These are phyloP conservation scores for Penicillium sp. DNA, from an alignment of 2,329 filamentous ascomycete genomes.

Conservation along the genomic window DNA sequence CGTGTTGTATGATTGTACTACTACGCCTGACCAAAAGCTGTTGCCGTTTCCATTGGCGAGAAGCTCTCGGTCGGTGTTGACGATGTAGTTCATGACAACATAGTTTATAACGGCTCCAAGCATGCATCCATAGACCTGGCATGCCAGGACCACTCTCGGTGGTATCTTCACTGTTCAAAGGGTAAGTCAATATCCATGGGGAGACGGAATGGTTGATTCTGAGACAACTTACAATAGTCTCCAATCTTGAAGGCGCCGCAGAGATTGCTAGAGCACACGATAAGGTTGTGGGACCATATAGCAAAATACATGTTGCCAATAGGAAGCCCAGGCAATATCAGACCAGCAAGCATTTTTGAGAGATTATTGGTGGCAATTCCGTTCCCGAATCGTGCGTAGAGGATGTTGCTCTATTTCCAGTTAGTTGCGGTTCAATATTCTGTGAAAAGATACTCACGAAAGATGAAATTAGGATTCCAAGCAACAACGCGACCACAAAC, in stretches of 20 bases:
- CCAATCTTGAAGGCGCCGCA: constrained; percentile 60
- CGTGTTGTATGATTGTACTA: constrained; percentile 47
- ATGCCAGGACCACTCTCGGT: constrained; percentile 57
- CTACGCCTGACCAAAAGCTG: constrained; percentile 56
- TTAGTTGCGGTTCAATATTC: neutral
- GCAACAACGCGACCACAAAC: constrained; percentile 30
- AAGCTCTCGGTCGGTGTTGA: constrained; percentile 51
- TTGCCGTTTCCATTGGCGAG: constrained; percentile 51
- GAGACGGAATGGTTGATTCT: constrained; percentile 4
- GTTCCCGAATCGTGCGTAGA: constrained; percentile 57
- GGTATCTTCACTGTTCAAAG: constrained; percentile 49
- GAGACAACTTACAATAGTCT: constrained; percentile 53
- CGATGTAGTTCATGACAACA: constrained; percentile 58
- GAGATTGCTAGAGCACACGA: constrained; percentile 53
- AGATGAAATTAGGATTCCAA: constrained; percentile 31
- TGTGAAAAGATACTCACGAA: constrained; percentile 20
- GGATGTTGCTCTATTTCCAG: constrained; percentile 48
- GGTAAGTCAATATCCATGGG: neutral
- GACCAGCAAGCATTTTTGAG: constrained; percentile 59
- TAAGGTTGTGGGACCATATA: constrained; percentile 61
- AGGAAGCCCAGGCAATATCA: constrained; percentile 54
- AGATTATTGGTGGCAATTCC: constrained; percentile 62
- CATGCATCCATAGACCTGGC: constrained; percentile 58
- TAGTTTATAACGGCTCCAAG: constrained; percentile 59
- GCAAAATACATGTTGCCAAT: constrained; percentile 62